A percentile compares a stretch with the other conserved stretches of the same genome.
Evolutionary conservation across 306 rosid genomes (phyloP).

Genomic region (Rosa persica): DNA sequence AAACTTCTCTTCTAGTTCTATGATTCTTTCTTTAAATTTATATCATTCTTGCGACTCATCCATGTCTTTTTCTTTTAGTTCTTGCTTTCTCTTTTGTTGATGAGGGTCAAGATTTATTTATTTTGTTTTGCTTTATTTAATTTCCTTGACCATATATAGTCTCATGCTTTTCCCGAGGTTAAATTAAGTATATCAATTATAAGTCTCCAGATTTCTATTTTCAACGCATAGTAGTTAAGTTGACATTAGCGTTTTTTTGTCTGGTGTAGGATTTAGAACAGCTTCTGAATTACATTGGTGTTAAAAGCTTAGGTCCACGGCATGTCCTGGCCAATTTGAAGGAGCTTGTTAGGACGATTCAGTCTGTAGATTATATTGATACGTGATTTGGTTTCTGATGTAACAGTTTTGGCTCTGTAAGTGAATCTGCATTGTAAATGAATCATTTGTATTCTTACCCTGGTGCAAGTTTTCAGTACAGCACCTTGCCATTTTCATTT

Average conservation of each 20-base stretch:
- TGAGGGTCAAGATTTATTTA: background rate
- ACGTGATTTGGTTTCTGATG: constrained; percentile 29
- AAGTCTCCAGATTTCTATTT: background rate
- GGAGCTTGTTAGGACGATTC: constrained; percentile 85
- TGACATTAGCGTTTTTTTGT: constrained; percentile 21
- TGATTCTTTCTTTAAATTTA: background rate
- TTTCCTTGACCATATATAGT: background rate
- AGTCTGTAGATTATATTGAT: constrained; percentile 67
- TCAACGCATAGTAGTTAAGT: background rate
- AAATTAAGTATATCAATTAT: background rate
- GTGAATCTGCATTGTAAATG: constrained; percentile 49
- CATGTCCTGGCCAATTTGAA: constrained; percentile 85
- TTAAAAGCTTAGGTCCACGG: constrained; percentile 89
- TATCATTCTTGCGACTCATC: background rate
- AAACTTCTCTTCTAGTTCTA: background rate
- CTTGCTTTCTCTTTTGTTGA: background rate
- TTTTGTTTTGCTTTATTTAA: background rate
- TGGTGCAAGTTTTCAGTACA: constrained; percentile 66
- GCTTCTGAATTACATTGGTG: constrained; percentile 86
- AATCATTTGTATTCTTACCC: constrained; percentile 43
- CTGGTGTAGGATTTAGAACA: constrained; percentile 84
- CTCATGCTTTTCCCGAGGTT: background rate
- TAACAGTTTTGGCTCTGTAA: constrained; percentile 28
- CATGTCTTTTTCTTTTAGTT: background rate
- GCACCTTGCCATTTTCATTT: constrained; percentile 48